Percentiles rank a stretch among this genome's conserved stretches.
Conservation (phyloP, 805 yeast genomes). For the Metschnikowia corniflorae region DNA sequence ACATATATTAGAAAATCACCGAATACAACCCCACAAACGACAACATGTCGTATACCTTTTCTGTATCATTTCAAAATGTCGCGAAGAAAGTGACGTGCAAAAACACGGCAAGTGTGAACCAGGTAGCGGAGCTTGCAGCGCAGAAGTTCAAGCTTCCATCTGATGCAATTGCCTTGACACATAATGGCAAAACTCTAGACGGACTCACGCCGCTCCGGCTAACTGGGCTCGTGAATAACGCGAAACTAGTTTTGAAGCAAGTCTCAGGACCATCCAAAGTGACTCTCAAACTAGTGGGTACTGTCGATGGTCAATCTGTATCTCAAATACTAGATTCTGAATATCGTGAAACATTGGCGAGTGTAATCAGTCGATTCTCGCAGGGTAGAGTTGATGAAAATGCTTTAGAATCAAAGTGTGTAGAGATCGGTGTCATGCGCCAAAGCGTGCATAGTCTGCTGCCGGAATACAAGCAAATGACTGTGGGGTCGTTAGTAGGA, state of each 20-base stretch:
- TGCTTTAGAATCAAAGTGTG: constrained; percentile 20
- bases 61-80: constrained; percentile 22
- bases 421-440: constrained; percentile 15
- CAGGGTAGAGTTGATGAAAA: constrained; percentile 8
- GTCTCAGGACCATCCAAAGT: neutral
- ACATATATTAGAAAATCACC: too few species aligned
- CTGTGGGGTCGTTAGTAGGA: constrained; percentile 16
- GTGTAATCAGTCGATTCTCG: constrained; percentile 4
- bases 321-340: constrained; percentile 9
- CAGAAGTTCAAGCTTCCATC: constrained; percentile 26
- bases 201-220: constrained; percentile 30
- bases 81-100: constrained; percentile 29
- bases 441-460: constrained; percentile 4
- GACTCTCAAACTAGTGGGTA: constrained; percentile 10
- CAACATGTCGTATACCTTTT: constrained; percentile 21
- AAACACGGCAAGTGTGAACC: constrained; percentile 26
- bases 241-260: constrained; percentile 25
- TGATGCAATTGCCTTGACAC: constrained; percentile 20
- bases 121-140: constrained; percentile 21
- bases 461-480: constrained; percentile 5
- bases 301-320: constrained; percentile 5
- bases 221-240: constrained; percentile 31
- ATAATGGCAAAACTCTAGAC: constrained; percentile 31
- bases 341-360: constrained; percentile 5
- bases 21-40: too few species aligned